These are phyloP conservation scores for Verticillium longisporum DNA, from an alignment of 2,329 filamentous ascomycete genomes.

Conservation along the genomic window DNA sequence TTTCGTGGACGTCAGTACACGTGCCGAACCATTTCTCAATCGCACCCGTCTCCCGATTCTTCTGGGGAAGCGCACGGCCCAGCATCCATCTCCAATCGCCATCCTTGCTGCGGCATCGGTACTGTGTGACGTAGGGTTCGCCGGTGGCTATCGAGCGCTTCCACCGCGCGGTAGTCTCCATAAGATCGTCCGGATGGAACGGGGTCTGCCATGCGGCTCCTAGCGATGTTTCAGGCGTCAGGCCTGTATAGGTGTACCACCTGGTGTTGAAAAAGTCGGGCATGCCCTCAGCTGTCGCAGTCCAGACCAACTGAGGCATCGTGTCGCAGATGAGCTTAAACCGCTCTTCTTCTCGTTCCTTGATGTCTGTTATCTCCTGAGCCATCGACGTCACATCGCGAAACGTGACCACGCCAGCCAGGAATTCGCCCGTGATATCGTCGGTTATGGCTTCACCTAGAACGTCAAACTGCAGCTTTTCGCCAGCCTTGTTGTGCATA, in stretches of 20 bases:
- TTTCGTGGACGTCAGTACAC: conserved; percentile 72
- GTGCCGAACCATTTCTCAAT: conserved; percentile 80
- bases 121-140: conserved; percentile 63
- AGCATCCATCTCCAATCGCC: conserved; percentile 77
- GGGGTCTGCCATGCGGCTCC: conserved; percentile 56
- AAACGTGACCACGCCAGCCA: conserved; percentile 66
- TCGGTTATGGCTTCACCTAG: conserved; percentile 63
- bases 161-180: conserved; percentile 51
- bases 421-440: conserved; percentile 60
- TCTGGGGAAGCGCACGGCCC: conserved; percentile 62
- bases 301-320: conserved; percentile 70
- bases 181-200: conserved; percentile 66
- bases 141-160: conserved; percentile 57
- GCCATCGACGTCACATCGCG: conserved; percentile 67
- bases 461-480: conserved; percentile 54
- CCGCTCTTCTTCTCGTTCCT: conserved; percentile 62
- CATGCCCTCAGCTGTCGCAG: conserved; percentile 57
- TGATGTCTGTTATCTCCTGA: conserved; percentile 62
- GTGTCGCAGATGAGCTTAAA: conserved; percentile 72
- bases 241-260: conserved; percentile 76
- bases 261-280: conserved; percentile 69
- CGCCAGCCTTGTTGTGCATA: conserved; percentile 47
- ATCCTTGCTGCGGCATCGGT: conserved; percentile 58
- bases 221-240: conserved; percentile 54
- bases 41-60: conserved; percentile 55